Base-by-base conservation (phyloP, 345 rosid species). In the Populus davidiana region DNA sequence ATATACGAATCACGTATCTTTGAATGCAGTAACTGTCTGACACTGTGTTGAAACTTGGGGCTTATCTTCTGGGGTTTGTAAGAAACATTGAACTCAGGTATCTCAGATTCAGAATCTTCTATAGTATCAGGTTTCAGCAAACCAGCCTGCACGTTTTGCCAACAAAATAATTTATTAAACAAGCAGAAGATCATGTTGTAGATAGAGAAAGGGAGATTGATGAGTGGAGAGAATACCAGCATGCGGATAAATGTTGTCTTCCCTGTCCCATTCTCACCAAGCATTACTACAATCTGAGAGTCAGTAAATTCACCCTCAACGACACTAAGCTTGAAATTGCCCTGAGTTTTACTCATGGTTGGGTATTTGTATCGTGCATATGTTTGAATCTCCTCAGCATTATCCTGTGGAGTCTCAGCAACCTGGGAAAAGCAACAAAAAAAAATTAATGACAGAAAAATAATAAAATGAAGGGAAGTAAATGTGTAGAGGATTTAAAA, bases 231-330 rank as follows among this genome's bases (percentile, higher is more conserved):
- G 56, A 71, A 59, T 89, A 96, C 99, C 99, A 94, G 97, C 99
- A 94, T 94, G 54, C 99, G 91, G 38, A 94, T 94, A 74, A 94
- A 96, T 31, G 99, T 96, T 72, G 99, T 94, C 86, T 96, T 96
- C 80, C 99, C 98, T 18, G 97, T 94, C 61, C 99, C 98, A 82
- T 96, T 96, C 91, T 96, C 99, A 59, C 99, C 98, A 81, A 96
- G 85, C 99, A 96, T 96, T 2, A 96, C 97, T 78, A 94, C 75
- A 76, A 96, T 96, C 86, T 96, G 99, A 49, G 99, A 96, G 82
- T 96, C 99, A 2, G 99, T 92, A 81, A 96, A 96, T 88, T 96
- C 99, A 77, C 99, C 99, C 90, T 93, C 99, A 8, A 81, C 25
- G 44, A 94, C 99, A 78, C 81, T 84, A 79, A 96, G 90, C 80